phyloP scores from a whole-genome alignment of 345 rosid genomes.

The Moricandia moricandioides region DNA sequence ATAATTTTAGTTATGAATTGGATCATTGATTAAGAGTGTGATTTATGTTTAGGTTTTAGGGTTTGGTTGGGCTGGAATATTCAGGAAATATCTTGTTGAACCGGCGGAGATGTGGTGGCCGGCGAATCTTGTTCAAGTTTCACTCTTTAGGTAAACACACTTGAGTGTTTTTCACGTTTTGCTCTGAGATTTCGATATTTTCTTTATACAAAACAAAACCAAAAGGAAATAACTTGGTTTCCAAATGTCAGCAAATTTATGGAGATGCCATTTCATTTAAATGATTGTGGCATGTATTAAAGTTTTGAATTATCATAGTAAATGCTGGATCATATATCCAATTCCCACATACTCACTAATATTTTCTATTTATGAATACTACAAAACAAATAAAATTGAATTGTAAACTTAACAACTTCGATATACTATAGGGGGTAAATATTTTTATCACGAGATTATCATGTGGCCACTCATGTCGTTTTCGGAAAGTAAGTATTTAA shows the following conservation, averaged over 20 bases:
- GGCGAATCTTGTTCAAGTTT: slow-evolving; percentile 94
- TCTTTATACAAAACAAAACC: not conserved
- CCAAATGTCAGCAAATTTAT: slow-evolving; percentile 2
- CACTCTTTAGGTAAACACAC: slow-evolving; percentile 70
- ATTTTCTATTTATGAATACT: not conserved
- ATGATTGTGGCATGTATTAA: not conserved
- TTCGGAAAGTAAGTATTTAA: not conserved
- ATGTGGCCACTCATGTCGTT: not conserved
- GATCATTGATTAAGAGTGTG: not conserved
- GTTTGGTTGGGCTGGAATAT: slow-evolving; percentile 99
- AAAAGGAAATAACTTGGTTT: not conserved
- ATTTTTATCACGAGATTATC: not conserved
- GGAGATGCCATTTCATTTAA: not conserved
- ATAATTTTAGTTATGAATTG: not conserved
- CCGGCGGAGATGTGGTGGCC: slow-evolving; percentile 99
- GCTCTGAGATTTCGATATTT: slow-evolving; percentile 2
- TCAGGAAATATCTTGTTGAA: slow-evolving; percentile 81
- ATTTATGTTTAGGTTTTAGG: slow-evolving; percentile 76
- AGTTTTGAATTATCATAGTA: not conserved
- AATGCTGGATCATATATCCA: not conserved
- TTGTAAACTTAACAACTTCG: not conserved
- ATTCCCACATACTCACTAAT: not conserved
- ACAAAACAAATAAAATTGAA: not conserved
- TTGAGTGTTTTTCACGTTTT: slow-evolving; percentile 1
- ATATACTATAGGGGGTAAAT: not conserved